Base-by-base conservation (phyloP, 108 stramenopile species). In the Cyclotella sp. region DNA sequence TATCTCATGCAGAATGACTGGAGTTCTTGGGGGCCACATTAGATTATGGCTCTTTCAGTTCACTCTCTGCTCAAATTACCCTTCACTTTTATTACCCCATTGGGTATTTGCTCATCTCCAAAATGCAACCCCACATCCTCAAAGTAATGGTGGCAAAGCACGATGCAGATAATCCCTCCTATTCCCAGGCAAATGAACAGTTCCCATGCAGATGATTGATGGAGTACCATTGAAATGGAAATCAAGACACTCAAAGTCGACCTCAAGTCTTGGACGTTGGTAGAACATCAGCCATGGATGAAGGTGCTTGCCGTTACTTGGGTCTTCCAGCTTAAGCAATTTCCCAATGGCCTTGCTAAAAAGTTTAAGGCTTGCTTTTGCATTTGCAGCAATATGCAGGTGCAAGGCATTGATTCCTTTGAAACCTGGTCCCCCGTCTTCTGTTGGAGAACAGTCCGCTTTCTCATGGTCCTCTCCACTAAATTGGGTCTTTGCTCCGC, bases 391-490 rank as follows among this genome's bases (percentile, higher is more conserved):
- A 82, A 85, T 30, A 22, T 30, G 21, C 79, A 85, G 65, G 13
- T 34, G 18, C 57, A 77, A 62, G 68, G 76, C 6, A 39, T 77
- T 34, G 69, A 77, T 26, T 77, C 42, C 26, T 65, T 55, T 21
- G 65, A 72, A 11, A 88, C 82, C 2, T 88, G 55, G 61, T 66
- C 87, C 15, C 88, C 85, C 3, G 88, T 86, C 0, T 76, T 86
- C 0, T 29, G 45, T 1, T 84, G 83, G 81, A 72, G 61, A 29
- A 85, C 81, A 0, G 64, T 83, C 41, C 68, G 84, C 13, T 10
- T 76, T 0, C 28, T 82, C 0, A 39, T 85, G 47, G 62, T 55
- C 11, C 14, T 79, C 13, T 34, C 81, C 57, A 14, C 71, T 4
- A 70, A 42, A 27, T 14, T 62, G 12, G 11, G 42, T 24, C 27